These are phyloP conservation scores for Raphanus raphanistrum DNA, from an alignment of 345 rosid species.

Conservation along the genomic window DNA sequence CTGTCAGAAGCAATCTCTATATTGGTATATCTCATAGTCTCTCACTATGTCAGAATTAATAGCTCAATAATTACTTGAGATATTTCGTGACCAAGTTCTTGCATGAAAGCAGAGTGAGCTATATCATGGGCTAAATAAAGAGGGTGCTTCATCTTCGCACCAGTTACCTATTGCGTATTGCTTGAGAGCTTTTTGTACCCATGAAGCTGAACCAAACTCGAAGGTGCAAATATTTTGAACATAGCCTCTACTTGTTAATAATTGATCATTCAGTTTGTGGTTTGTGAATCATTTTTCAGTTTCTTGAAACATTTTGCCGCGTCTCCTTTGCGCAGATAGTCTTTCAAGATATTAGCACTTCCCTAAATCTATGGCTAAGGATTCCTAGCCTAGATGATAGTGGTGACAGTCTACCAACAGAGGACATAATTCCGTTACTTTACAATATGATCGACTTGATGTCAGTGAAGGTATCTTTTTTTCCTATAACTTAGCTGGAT, in stretches of 20 bases:
- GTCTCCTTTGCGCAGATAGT: slow-evolving; percentile 50
- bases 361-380: slow-evolving; percentile 61
- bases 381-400: slow-evolving; percentile 39
- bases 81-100: slow-evolving; percentile 20
- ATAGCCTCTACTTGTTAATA: slow-evolving; percentile 33
- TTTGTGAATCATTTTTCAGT: slow-evolving; percentile 26
- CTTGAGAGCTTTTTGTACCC: slow-evolving; percentile 68
- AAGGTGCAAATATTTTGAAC: slow-evolving; percentile 57
- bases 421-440: slow-evolving; percentile 51
- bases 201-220: slow-evolving; percentile 78
- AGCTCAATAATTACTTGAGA: slow-evolving; percentile 1
- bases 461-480: slow-evolving; percentile 64
- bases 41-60: slow-evolving; percentile 1
- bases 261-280: slow-evolving; percentile 11
- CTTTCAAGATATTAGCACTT: slow-evolving; percentile 57
- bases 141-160: slow-evolving; percentile 40
- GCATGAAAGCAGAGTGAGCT: slow-evolving; percentile 44
- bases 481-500: slow-evolving; percentile 12
- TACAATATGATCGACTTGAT: slow-evolving; percentile 67
- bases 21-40: slow-evolving; percentile 41
- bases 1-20: slow-evolving; percentile 71
- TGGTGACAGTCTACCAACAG: slow-evolving; percentile 39
- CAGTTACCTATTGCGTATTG: slow-evolving; percentile 67
- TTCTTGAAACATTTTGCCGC: slow-evolving; percentile 25
- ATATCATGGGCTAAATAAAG: slow-evolving; percentile 15